Evolutionary conservation across 2,329 filamentous ascomycete species (phyloP).

Genomic region (Xylariaceae sp.): DNA sequence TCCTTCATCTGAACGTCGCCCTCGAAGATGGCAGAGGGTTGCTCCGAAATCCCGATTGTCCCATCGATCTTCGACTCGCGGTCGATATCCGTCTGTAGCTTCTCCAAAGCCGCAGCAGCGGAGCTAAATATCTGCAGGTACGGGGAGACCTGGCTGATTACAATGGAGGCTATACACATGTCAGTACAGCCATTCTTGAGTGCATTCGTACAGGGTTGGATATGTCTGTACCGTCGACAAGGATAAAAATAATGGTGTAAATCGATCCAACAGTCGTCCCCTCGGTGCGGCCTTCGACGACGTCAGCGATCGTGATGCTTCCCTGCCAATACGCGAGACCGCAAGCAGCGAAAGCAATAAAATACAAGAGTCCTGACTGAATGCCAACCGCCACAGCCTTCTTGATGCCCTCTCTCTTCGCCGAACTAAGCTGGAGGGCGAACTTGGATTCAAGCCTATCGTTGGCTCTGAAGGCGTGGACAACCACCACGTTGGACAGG

Average conservation of each 20-base stretch:
- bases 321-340: slow-evolving; percentile 63
- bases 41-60: slow-evolving; percentile 38
- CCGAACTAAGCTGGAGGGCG: slow-evolving; percentile 39
- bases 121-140: slow-evolving; percentile 55
- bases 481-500: slow-evolving; percentile 47
- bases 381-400: slow-evolving; percentile 51
- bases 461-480: slow-evolving; percentile 52
- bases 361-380: slow-evolving; percentile 59
- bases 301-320: slow-evolving; percentile 38
- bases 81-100: slow-evolving; percentile 51
- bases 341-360: slow-evolving; percentile 59
- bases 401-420: slow-evolving; percentile 45
- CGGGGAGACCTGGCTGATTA: slow-evolving; percentile 55
- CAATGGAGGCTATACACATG: slow-evolving; percentile 42
- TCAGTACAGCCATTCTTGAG: slow-evolving; percentile 19
- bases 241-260: slow-evolving; percentile 60
- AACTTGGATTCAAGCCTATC: slow-evolving; percentile 47
- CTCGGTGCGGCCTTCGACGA: slow-evolving; percentile 31
- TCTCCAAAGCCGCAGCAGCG: slow-evolving; percentile 48
- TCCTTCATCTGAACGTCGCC: slow-evolving; percentile 33
- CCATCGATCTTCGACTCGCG: slow-evolving; percentile 40
- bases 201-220: not conserved
- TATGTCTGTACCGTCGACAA: slow-evolving; percentile 52
- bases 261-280: slow-evolving; percentile 41
- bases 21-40: slow-evolving; percentile 40